phyloP scores from a whole-genome alignment of 164 flowering plant species.

The Stephania yunnanensis region DNA sequence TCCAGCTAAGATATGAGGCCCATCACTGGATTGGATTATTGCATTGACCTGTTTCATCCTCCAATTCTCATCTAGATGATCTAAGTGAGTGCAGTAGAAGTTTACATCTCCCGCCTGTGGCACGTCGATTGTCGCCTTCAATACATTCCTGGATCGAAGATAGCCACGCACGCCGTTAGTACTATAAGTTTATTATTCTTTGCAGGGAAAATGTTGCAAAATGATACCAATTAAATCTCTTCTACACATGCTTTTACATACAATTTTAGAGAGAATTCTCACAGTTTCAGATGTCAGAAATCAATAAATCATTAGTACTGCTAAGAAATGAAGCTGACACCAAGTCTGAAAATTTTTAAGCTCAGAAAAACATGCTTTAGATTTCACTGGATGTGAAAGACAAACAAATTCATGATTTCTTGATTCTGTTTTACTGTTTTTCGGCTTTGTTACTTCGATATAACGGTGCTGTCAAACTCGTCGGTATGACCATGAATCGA shows the following conservation, averaged over 20 bases:
- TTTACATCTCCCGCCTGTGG: slow-evolving; percentile 71
- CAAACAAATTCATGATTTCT: no score
- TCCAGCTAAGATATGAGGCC: slow-evolving; percentile 81
- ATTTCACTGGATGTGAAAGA: no score
- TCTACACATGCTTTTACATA: no score
- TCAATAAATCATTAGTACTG: not conserved
- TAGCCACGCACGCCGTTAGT: not conserved
- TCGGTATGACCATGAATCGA: no score
- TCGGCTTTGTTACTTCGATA: no score
- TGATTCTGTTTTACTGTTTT: no score
- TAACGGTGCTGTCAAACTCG: no score
- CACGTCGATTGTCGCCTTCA: slow-evolving; percentile 80
- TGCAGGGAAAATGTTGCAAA: not conserved
- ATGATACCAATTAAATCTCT: not conserved
- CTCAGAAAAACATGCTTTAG: no score
- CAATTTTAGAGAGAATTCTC: not conserved
- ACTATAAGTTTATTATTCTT: no score
- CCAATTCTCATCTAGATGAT: slow-evolving; percentile 92
- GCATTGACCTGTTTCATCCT: slow-evolving; percentile 91
- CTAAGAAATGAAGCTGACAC: no score
- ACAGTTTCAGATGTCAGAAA: not conserved
- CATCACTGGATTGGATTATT: slow-evolving; percentile 52
- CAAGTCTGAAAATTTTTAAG: no score
- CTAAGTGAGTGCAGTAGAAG: slow-evolving; percentile 83
- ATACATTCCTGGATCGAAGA: slow-evolving; percentile 57